phyloP scores from a whole-genome alignment of 768 basidiomycete species.

The Tricholoma sp. region DNA sequence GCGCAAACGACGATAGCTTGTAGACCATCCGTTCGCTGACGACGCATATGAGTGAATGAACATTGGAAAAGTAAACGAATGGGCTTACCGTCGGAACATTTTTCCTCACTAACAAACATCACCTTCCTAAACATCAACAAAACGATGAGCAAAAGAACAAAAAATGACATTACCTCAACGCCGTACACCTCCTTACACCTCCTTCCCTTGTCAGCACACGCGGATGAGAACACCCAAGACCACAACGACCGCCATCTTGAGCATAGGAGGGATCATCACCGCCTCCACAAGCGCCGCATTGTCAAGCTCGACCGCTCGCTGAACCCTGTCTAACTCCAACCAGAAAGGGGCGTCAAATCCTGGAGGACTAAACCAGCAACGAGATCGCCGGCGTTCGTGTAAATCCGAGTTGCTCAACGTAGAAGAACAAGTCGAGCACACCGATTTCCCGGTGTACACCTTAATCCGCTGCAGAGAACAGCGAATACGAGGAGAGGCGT shows the following conservation, averaged over 20 bases:
- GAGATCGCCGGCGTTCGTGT: no score
- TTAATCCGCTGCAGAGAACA: not conserved
- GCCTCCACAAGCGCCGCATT: no score
- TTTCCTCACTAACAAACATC: not conserved
- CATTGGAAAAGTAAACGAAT: no score
- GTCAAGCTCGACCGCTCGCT: no score
- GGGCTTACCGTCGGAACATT: no score
- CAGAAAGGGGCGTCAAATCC: not conserved
- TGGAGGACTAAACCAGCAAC: not conserved
- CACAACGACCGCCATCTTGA: no score
- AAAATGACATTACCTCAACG: not conserved
- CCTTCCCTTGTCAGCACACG: not conserved
- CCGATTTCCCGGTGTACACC: not conserved
- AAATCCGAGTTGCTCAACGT: no score
- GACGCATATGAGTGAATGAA: no score
- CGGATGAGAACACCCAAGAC: no score
- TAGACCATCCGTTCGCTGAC: not conserved
- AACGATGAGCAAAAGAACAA: not conserved
- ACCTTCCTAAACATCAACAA: no score
- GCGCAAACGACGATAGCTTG: not conserved
- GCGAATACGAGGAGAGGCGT: no score
- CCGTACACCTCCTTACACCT: not conserved
- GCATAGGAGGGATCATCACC: no score
- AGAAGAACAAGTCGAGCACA: not conserved
- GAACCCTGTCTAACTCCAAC: not conserved